These are phyloP conservation scores for Quercus robur DNA, from an alignment of 306 rosid species.

Conservation along the genomic window DNA sequence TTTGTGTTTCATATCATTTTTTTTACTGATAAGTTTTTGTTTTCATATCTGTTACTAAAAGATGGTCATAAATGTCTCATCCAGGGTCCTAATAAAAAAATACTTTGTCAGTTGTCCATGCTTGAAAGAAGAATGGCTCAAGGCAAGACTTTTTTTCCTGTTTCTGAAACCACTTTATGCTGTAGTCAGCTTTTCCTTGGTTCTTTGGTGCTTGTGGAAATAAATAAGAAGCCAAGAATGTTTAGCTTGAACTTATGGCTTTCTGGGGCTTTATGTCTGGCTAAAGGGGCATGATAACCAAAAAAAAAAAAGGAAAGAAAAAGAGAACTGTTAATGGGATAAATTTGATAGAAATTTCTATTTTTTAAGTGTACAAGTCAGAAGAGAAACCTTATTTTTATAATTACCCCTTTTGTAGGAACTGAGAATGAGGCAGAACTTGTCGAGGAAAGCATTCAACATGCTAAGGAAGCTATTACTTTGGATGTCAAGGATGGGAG, in stretches of 20 bases:
- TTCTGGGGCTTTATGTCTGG: too few species aligned
- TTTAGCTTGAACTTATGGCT: too few species aligned
- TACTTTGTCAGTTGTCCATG: constrained; percentile 92
- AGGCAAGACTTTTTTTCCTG: neutral
- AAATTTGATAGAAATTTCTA: neutral
- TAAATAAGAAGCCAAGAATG: too few species aligned
- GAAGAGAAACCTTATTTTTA: neutral
- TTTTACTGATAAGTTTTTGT: constrained; percentile 5
- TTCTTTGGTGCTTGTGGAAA: too few species aligned
- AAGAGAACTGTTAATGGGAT: neutral
- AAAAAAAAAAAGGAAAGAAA: too few species aligned
- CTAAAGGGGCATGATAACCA: too few species aligned
- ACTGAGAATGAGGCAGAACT: constrained; percentile 76
- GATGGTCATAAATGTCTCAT: constrained; percentile 6
- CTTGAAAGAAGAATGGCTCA: constrained; percentile 92
- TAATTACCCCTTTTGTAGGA: constrained; percentile 42
- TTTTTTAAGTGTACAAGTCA: neutral
- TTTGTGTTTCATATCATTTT: neutral
- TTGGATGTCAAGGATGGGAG: constrained; percentile 94
- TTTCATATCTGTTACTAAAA: constrained; percentile 14
- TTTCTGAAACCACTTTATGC: too few species aligned
- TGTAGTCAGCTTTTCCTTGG: too few species aligned
- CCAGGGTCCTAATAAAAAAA: constrained; percentile 78
- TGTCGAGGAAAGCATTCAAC: constrained; percentile 92
- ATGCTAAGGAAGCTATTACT: constrained; percentile 84